A percentile compares a stretch with the other conserved stretches of the same genome.
These are phyloP conservation scores for Pseudogymnoascus sp. DNA, from an alignment of 2,329 filamentous ascomycete genomes.

Conservation along the genomic window DNA sequence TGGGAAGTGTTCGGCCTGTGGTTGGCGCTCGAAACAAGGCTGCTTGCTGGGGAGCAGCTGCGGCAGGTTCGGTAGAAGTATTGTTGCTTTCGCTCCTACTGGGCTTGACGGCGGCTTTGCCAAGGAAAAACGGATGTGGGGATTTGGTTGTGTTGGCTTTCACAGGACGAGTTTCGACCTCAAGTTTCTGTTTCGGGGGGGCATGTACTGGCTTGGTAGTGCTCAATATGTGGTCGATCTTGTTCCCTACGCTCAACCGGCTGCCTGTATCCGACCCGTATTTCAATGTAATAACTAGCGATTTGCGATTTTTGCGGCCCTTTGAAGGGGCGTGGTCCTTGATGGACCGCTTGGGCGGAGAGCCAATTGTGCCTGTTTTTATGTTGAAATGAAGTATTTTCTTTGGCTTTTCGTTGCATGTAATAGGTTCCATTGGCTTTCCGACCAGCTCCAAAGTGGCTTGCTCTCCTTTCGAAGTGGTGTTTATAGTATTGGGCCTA, in stretches of 20 bases:
- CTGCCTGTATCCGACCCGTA: constrained; percentile 48
- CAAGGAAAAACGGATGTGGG: constrained; percentile 61
- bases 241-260: constrained; percentile 45
- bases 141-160: background rate
- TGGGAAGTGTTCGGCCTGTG: background rate
- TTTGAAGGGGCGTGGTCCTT: constrained; percentile 22
- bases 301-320: constrained; percentile 33
- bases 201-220: background rate
- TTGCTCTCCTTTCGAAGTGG: background rate
- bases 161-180: constrained; percentile 1
- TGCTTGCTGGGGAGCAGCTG: constrained; percentile 32
- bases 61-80: constrained; percentile 30
- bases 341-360: constrained; percentile 40
- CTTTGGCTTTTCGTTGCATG: constrained; percentile 31
- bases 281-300: constrained; percentile 45
- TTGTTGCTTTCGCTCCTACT: constrained; percentile 6
- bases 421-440: constrained; percentile 4
- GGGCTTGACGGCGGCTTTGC: constrained; percentile 38
- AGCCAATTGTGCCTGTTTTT: constrained; percentile 55
- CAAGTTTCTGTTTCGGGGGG: constrained; percentile 16
- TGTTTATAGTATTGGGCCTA: background rate
- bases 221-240: constrained; percentile 56
- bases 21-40: constrained; percentile 15
- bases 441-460: background rate
- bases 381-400: constrained; percentile 52